These are phyloP conservation scores for Oenanthe sinensis DNA, from an alignment of 129 eudicot genomes.

Conservation along the genomic window DNA sequence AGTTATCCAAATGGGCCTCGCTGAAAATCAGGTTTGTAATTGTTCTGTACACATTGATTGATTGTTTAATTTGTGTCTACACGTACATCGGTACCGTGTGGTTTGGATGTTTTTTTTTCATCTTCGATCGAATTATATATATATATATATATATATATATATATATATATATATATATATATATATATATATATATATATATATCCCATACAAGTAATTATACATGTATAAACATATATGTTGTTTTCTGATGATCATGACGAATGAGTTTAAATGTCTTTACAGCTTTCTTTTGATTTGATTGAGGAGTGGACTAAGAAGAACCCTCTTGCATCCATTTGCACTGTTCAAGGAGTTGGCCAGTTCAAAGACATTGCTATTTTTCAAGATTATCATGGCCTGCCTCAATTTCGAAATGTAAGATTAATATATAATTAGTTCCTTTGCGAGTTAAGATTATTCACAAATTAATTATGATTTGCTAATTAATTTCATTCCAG, in stretches of 20 bases:
- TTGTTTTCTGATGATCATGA: background rate
- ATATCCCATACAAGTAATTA: no score
- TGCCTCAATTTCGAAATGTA: conserved; percentile 65
- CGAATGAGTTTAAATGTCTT: background rate
- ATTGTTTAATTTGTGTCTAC: no score
- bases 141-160: no score
- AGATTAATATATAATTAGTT: background rate
- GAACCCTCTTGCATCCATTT: conserved; percentile 67
- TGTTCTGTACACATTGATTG: background rate
- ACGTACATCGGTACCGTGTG: background rate
- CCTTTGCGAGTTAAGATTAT: background rate
- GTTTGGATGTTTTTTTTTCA: no score
- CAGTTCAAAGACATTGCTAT: conserved; percentile 53
- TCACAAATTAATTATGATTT: background rate
- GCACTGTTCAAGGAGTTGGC: conserved; percentile 48
- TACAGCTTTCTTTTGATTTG: conserved; percentile 55
- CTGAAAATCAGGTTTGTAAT: conserved; percentile 65
- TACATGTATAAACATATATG: background rate
- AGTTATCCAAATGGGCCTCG: conserved; percentile 84
- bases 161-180: no score
- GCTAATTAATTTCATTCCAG: conserved; percentile 27
- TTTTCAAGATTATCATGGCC: conserved; percentile 82
- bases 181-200: no score
- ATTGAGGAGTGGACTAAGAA: conserved; percentile 66
- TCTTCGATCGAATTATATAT: no score